Base-by-base conservation (phyloP, 2,329 filamentous ascomycete genomes). In the Tricladium varicosporioides region DNA sequence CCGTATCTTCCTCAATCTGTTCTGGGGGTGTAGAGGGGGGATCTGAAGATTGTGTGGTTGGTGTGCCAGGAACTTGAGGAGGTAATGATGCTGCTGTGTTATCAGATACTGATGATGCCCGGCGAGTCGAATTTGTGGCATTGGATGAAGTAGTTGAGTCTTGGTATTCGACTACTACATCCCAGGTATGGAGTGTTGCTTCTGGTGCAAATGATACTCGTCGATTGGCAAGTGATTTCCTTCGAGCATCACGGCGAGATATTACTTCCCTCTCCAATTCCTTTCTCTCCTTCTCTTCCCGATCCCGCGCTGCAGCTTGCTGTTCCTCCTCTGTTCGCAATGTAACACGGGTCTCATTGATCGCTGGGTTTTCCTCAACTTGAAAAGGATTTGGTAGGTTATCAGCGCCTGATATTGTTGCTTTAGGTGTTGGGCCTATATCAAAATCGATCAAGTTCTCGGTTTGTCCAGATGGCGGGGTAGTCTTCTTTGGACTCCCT, bases 151-250 rank as follows among this genome's bases (percentile, higher is more conserved):
- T 89, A 1, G 92, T 95, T 16, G 91, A 91, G 70, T 97, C 92
- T 68, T 92, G 91, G 61, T 92, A 89, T 69, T 97, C 93, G 46
- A 97, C 84, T 55, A 70, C 67, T 94, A 71, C 92, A 69, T 97
- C 92, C 81, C 96, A 97, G 0, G 94, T 99, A 71, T 99, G 94
- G 36, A 99, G 80, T 2, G 94, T 99, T 11, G 94, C 94, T 74
- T 99, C 94, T 1, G 94, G 94, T 4, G 94, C 94, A 73, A 99
- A 99, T 0, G 93, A 97, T 33, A 99, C 94, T 69, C 94, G 86
- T 68, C 94, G 86, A 71, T 94, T 96, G 48, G 93, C 92, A 56
- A 96, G 81, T 15, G 92, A 97, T 72, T 97, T 97, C 65, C 94
- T 84, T 61, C 94, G 87, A 46, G 91, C 92, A 71, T 96, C 94